Base-by-base conservation (phyloP, 2,329 filamentous ascomycete species). In the Clonostachys sp. region DNA sequence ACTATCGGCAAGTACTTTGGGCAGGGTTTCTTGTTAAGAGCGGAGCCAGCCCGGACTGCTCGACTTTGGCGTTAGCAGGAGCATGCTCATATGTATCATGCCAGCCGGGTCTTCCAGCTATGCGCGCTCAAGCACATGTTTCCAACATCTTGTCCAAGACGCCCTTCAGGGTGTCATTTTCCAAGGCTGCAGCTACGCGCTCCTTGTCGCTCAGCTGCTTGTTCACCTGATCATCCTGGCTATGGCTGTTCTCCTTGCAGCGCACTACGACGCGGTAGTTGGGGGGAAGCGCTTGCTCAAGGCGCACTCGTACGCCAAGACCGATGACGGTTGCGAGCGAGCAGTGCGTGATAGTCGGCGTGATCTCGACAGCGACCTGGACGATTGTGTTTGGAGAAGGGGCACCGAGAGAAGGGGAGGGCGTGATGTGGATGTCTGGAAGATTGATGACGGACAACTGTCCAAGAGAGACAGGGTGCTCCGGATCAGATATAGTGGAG, bases 151-250 rank as follows among this genome's bases (percentile, higher is more conserved):
- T 96, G 63, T 89, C 84, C 53, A 99, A 76, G 34, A 96, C 89
- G 39, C 84, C 84, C 75, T 89, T 90, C 50, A 99, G 72, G 2
- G 89, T 95, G 48, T 89, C 88, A 63, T 99, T 99, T 68, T 97
- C 94, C 57, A 96, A 73, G 7, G 94, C 94, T 10, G 94, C 94
- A 2, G 92, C 91, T 41, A 99, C 94, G 51, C 94, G 78, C 72
- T 99, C 94, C 74, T 97, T 99, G 70, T 99, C 94, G 34, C 84
- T 89, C 41, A 99, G 73, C 69, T 99, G 94, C 75, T 96, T 96
- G 71, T 95, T 96, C 45, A 96, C 91, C 64, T 96, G 91, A 53
- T 96, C 91, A 42, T 90, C 92, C 51, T 95, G 95, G 54, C 84
- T 89, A 65, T 97, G 94, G n/a, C 91, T 94, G 52, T 91, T 92